Evolutionary conservation across 176 grass and related monocot genomes (phyloP).

Genomic region (Puya raimondii): DNA sequence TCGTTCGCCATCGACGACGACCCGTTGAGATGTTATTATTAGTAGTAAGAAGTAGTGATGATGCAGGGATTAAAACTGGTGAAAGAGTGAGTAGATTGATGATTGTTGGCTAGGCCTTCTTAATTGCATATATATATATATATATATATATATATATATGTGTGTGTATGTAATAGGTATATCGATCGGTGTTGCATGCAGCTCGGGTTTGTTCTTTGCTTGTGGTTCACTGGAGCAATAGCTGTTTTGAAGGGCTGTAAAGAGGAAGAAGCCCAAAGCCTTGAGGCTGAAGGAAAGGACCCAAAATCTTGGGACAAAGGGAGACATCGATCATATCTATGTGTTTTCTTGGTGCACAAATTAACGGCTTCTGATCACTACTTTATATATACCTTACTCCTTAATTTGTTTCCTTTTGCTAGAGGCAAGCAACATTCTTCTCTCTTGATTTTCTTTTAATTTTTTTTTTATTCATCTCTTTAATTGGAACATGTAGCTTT

Average conservation of each 20-base stretch:
- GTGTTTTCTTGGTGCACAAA: no score
- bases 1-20: slow-evolving; percentile 33
- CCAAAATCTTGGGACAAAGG: neutral
- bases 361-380: neutral
- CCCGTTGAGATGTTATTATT: neutral
- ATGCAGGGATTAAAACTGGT: neutral
- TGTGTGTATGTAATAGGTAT: slow-evolving; percentile 10
- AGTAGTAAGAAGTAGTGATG: neutral
- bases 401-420: neutral
- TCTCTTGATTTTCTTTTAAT: neutral
- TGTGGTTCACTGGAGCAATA: slow-evolving; percentile 21
- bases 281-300: slow-evolving; percentile 40
- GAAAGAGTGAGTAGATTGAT: neutral
- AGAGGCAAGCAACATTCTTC: neutral
- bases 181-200: neutral
- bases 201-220: slow-evolving; percentile 46
- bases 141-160: neutral
- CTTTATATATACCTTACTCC: neutral
- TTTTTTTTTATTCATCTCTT: neutral
- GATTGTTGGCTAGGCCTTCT: neutral
- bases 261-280: slow-evolving; percentile 2
- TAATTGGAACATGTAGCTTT: neutral
- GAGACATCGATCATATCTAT: no score
- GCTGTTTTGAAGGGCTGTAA: neutral
- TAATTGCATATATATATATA: slow-evolving; percentile 3